Evolutionary conservation across 805 yeast species (phyloP).

Genomic region (Isabelozyma gotoi): DNA sequence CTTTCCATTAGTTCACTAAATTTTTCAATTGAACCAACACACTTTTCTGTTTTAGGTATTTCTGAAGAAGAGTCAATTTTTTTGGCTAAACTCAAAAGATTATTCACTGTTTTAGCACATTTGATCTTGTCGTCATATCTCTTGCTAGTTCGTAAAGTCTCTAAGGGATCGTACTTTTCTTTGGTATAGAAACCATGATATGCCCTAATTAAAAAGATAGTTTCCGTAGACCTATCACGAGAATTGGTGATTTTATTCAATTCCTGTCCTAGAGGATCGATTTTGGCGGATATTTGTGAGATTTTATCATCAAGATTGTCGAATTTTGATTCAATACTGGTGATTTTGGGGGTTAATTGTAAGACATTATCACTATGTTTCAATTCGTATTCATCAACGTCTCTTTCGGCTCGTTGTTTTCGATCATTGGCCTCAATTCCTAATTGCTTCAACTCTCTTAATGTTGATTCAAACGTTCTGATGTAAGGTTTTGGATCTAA

Average conservation of each 20-base stretch:
- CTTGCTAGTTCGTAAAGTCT: slow-evolving; percentile 51
- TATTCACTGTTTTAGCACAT: slow-evolving; percentile 70
- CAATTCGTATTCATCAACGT: slow-evolving; percentile 60
- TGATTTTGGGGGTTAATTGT: slow-evolving; percentile 48
- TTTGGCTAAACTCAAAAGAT: slow-evolving; percentile 60
- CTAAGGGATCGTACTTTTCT: slow-evolving; percentile 55
- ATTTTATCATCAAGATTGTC: slow-evolving; percentile 52
- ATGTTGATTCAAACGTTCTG: slow-evolving; percentile 84
- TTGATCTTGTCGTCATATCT: slow-evolving; percentile 51
- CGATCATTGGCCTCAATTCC: slow-evolving; percentile 53
- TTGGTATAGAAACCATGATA: slow-evolving; percentile 74
- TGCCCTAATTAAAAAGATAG: slow-evolving; percentile 71
- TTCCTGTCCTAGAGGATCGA: slow-evolving; percentile 69
- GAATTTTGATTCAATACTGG: slow-evolving; percentile 47
- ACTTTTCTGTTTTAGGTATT: slow-evolving; percentile 41
- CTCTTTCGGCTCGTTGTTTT: slow-evolving; percentile 52
- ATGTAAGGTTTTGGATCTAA: slow-evolving; percentile 94
- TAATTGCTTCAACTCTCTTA: slow-evolving; percentile 66
- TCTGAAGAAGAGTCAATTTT: slow-evolving; percentile 52
- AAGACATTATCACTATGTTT: slow-evolving; percentile 69
- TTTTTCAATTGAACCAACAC: slow-evolving; percentile 53
- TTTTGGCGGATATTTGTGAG: slow-evolving; percentile 54
- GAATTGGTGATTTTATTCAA: slow-evolving; percentile 67
- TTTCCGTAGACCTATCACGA: slow-evolving; percentile 68
- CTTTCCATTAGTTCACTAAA: slow-evolving; percentile 78